A percentile compares a stretch with the other conserved stretches of the same genome.
Conservation (phyloP, 345 rosid genomes). For the Rhizophora mangle region DNA sequence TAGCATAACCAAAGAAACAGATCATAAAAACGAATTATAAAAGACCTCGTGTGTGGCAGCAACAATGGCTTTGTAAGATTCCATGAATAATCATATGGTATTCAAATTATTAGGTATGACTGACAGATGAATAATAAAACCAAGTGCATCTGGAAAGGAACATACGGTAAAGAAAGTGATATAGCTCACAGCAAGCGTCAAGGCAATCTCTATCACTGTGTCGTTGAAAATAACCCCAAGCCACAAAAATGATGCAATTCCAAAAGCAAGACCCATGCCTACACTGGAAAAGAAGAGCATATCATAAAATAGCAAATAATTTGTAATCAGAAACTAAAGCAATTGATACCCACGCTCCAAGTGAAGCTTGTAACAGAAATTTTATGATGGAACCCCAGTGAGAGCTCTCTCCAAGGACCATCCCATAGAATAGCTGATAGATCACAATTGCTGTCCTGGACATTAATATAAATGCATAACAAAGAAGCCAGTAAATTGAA, state of each 20-base stretch:
- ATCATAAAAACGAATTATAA: too few relatives aligned
- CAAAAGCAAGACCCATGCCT: slow-evolving; percentile 85
- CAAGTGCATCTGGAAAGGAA: slow-evolving; percentile 15
- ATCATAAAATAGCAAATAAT: slow-evolving; percentile 15
- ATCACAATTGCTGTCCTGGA: slow-evolving; percentile 94
- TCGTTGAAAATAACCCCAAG: slow-evolving; percentile 89
- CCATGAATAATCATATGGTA: not conserved
- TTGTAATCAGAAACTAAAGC: slow-evolving; percentile 8
- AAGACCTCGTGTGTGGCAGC: too few relatives aligned
- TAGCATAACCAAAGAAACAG: too few relatives aligned
- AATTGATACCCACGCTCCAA: slow-evolving; percentile 84
- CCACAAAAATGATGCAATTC: slow-evolving; percentile 87
- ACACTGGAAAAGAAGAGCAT: slow-evolving; percentile 56
- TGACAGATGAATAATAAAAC: not conserved
- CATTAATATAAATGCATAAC: slow-evolving; percentile 13
- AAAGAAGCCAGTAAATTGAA: slow-evolving; percentile 14
- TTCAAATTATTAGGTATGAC: not conserved
- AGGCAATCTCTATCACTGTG: slow-evolving; percentile 81
- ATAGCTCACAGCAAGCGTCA: slow-evolving; percentile 94
- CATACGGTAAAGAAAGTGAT: slow-evolving; percentile 80
- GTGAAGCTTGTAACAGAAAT: slow-evolving; percentile 63
- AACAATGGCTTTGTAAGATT: not conserved
- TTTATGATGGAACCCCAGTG: slow-evolving; percentile 51
- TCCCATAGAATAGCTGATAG: slow-evolving; percentile 78
- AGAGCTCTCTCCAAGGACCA: slow-evolving; percentile 69